Evolutionary conservation across 257 asterid species (phyloP), one percentile per base, ranked within the genome.

Genomic region (Mentha longifolia): DNA sequence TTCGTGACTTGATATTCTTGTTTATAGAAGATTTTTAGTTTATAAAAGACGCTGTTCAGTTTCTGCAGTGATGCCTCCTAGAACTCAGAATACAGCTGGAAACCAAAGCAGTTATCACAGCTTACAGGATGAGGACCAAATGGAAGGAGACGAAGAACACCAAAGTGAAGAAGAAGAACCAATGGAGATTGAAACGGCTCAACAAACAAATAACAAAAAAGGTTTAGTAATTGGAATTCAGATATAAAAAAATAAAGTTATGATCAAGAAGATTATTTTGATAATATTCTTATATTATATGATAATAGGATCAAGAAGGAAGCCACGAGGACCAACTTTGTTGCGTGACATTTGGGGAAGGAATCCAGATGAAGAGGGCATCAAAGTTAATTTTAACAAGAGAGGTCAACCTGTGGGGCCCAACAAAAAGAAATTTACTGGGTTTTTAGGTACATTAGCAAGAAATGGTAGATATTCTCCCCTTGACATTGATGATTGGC

Each of bases 401-500:
- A 61, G 66, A 37, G 66, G 66, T 37, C 66, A 61, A 39, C 66
- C 66, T 16, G 49, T 61, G 5, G 66, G 66, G 49, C 49, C 50
- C 49, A 61, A 61, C 10, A 61, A 37, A 61, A 35, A 33, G 14
- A 61, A 39, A 41, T 37, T 61, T 37, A 16, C 46, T 35, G 66
- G 66, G 47, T 61, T 61, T 2, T 61, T 61, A 16, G 66, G 66
- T 61, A 61, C 66, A 35, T 16, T 61, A 61, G 49, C 66, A 16
- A 61, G 66, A 61, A 61, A 61, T 35, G 66, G 66, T 35, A 61
- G 17, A 17, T 35, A 35, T 37, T 20, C 66, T 37, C 66, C 66
- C 43, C 66, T 61, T 37, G 66, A 61, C 66, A 61, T 61, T 61
- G 66, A 61, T 0, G 66, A 61, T 37, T 61, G 66, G 66, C 66